phyloP scores from a whole-genome alignment of 345 rosid species.

The Excoecaria agallocha region DNA sequence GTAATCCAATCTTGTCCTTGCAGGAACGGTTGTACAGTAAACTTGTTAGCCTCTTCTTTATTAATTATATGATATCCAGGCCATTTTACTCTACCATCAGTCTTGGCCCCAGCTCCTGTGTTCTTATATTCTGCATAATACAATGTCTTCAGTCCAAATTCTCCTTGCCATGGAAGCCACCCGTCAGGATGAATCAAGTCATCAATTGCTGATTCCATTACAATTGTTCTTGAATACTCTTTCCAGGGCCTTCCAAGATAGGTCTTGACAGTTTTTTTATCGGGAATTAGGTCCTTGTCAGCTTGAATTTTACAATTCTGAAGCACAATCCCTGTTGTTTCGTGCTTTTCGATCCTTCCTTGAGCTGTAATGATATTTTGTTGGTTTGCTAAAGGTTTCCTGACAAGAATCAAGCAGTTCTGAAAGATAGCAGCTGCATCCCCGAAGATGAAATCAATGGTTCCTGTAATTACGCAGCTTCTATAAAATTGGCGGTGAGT shows the following conservation, averaged over 20 bases:
- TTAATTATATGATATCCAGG: slow-evolving; percentile 50
- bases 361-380: slow-evolving; percentile 65
- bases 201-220: slow-evolving; percentile 70
- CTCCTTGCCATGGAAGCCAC: slow-evolving; percentile 59
- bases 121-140: slow-evolving; percentile 71
- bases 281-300: slow-evolving; percentile 42
- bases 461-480: slow-evolving; percentile 66
- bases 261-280: slow-evolving; percentile 37
- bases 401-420: slow-evolving; percentile 54
- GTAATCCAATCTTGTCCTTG: slow-evolving; percentile 46
- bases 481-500: slow-evolving; percentile 80
- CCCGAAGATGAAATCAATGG: slow-evolving; percentile 83
- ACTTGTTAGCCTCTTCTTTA: slow-evolving; percentile 50
- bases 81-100: slow-evolving; percentile 66
- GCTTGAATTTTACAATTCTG: slow-evolving; percentile 62
- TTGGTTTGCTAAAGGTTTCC: slow-evolving; percentile 57
- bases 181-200: slow-evolving; percentile 74
- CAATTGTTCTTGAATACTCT: slow-evolving; percentile 54
- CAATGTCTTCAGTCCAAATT: slow-evolving; percentile 48
- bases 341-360: slow-evolving; percentile 53
- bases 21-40: slow-evolving; percentile 56
- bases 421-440: slow-evolving; percentile 80
- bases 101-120: slow-evolving; percentile 50
- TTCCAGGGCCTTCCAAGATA: slow-evolving; percentile 88
- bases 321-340: slow-evolving; percentile 72